phyloP scores from a whole-genome alignment of 2,329 filamentous ascomycete species.

The Ceratocystis albifundus region DNA sequence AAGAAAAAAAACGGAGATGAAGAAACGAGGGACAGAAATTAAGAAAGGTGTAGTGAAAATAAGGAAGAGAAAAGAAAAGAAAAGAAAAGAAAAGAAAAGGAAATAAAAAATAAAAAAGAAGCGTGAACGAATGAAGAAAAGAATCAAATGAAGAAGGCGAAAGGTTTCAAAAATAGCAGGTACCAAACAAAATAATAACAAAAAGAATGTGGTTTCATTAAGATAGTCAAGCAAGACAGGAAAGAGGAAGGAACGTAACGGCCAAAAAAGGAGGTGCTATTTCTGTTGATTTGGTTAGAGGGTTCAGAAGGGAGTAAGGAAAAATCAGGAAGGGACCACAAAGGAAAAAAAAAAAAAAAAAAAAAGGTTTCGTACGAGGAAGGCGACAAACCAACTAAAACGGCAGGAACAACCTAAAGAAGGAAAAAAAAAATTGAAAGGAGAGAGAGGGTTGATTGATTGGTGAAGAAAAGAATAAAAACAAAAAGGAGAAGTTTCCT shows the following conservation, averaged over 20 bases:
- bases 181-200: slow-evolving; percentile 13
- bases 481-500: neutral
- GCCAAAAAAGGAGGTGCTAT: slow-evolving; percentile 1
- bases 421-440: neutral
- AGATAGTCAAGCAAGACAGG: slow-evolving; percentile 17
- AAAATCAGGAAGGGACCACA: neutral
- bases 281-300: neutral
- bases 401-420: neutral
- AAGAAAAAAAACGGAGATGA: neutral
- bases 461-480: neutral
- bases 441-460: neutral
- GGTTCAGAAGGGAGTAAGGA: slow-evolving; percentile 15
- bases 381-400: no score
- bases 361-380: no score
- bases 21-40: neutral
- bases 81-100: slow-evolving; percentile 3
- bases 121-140: slow-evolving; percentile 12
- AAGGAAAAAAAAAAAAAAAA: no score
- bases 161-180: slow-evolving; percentile 2
- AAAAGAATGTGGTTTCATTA: slow-evolving; percentile 15
- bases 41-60: neutral
- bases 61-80: slow-evolving; percentile 6
- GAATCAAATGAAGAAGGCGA: slow-evolving; percentile 9
- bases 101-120: neutral
- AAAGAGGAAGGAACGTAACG: slow-evolving; percentile 14